Evolutionary conservation across 129 eudicot species (phyloP), one percentile per base, ranked within the genome.

Genomic region (Rutidosis leptorrhynchoides): DNA sequence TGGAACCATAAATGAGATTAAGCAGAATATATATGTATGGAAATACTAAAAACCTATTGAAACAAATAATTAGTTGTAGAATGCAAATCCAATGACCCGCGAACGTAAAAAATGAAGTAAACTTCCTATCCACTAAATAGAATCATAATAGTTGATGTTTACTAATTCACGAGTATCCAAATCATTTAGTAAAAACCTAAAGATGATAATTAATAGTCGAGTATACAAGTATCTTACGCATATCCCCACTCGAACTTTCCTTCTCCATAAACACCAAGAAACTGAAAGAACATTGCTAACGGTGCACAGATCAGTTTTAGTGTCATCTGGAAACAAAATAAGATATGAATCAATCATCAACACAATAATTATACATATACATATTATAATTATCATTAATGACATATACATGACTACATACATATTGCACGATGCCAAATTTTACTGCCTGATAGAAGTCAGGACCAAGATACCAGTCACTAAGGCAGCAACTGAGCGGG

Each of bases 361-460:
- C 19, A 58, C 5, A 45, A 58, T 21, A 42, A 71, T 42, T 28
- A 72, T 26, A 37, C 32, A 9, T 28, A 72, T 26, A 37, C 32
- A 9, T 25, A 53, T 17, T 7, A 67, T n/a, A 3, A 54, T 58
- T 53, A 21, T 45, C 52, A 17, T 11, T 1, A 11, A 1, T 7
- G 24, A 70, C 6, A 65, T 11, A 54, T 19, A 52, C 27, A 77
- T 7, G 51, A 62, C 45, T 42, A 55, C 95, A 69, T 89, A 93
- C 99, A 82, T 93, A 93, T 79, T 93, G 96, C 59, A 93, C 99
- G 49, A 93, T 82, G 79, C 96, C 99, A 73, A 93, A 77, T 80
- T 93, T 93, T 12, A 93, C 99, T 3, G 96, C 99, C 72, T 89
- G 90, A 66, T 93, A 93, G 73, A 93, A 93, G 29, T 93, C 85